Percentiles rank a stretch among this genome's conserved stretches.
phyloP scores from a whole-genome alignment of 495 filamentous ascomycete species.

The Schizothecium vesticola region DNA sequence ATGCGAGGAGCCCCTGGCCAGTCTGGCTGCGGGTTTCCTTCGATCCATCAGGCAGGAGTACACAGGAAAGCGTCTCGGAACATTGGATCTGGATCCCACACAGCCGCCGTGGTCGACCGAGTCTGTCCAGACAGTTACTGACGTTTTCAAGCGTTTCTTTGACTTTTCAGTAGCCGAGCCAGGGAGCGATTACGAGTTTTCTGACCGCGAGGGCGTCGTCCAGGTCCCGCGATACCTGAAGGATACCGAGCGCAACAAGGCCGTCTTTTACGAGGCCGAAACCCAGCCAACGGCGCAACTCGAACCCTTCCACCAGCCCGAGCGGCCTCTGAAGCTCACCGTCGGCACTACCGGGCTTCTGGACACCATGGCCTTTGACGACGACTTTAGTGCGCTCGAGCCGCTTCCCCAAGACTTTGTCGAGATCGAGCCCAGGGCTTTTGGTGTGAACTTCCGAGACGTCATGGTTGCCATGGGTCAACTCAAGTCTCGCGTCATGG shows the following conservation, averaged over 20 bases:
- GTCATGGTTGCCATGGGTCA: conserved; percentile 50
- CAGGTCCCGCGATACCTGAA: conserved; percentile 29
- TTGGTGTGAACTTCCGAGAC: conserved; percentile 43
- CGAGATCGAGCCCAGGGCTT: conserved; percentile 38
- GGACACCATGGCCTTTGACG: conserved; percentile 29
- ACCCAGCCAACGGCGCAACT: conserved; percentile 1
- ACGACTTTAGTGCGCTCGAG: conserved; percentile 19
- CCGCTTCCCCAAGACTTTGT: conserved; percentile 26
- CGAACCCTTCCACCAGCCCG: conserved; percentile 26
- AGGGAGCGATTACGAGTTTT: conserved; percentile 26
- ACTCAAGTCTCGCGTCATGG: conserved; percentile 34
- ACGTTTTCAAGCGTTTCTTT: conserved; percentile 21
- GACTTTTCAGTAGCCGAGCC: conserved; percentile 10
- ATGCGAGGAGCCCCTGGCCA: conserved; percentile 20
- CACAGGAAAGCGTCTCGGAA: conserved; percentile 21
- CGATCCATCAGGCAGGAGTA: conserved; percentile 31
- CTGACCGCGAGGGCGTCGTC: conserved; percentile 22
- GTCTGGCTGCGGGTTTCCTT: conserved; percentile 29
- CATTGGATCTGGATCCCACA: conserved; percentile 23
- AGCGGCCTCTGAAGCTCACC: conserved; percentile 25
- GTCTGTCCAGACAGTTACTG: conserved; percentile 19
- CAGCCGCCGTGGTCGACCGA: conserved; percentile 15
- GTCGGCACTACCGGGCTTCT: conserved; percentile 30
- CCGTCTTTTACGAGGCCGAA: conserved; percentile 11
- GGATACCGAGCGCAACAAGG: conserved; percentile 29